A percentile compares a stretch with the other conserved stretches of the same genome.
These are phyloP conservation scores for Cunninghamia lanceolata DNA, from an alignment of 75 land plant genomes.

Conservation along the genomic window DNA sequence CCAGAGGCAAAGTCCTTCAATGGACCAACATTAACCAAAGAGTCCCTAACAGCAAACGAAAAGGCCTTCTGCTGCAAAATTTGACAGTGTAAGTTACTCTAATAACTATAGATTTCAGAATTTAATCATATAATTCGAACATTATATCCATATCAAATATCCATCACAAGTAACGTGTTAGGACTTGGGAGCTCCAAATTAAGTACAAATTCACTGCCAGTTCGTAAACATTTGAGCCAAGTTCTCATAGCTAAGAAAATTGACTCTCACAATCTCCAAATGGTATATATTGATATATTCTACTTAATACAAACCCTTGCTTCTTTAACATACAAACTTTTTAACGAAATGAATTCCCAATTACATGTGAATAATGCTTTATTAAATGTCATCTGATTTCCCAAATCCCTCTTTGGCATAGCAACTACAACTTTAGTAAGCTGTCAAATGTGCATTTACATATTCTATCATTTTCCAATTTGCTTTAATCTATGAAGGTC, in stretches of 20 bases:
- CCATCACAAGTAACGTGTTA: neutral
- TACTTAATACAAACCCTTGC: neutral
- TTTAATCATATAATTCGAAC: neutral
- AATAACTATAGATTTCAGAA: neutral
- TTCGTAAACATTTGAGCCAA: neutral
- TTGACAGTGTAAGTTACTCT: neutral
- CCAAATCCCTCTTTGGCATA: neutral
- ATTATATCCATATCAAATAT: neutral
- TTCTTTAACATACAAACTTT: neutral
- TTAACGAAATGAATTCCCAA: neutral
- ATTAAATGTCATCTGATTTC: neutral
- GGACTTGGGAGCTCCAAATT: neutral
- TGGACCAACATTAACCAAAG: slow-evolving; percentile 89
- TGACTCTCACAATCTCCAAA: neutral
- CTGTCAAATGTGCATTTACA: neutral
- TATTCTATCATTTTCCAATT: neutral
- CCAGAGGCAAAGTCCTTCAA: slow-evolving; percentile 94
- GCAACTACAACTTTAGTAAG: neutral
- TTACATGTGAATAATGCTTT: neutral
- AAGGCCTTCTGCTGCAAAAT: slow-evolving; percentile 64
- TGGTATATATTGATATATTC: neutral
- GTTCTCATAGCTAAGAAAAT: neutral
- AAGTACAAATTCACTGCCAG: neutral
- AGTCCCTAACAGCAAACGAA: slow-evolving; percentile 88
- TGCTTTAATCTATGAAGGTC: neutral